Evolutionary conservation across 345 rosid species (phyloP).

Genomic region (Combretum micranthum): DNA sequence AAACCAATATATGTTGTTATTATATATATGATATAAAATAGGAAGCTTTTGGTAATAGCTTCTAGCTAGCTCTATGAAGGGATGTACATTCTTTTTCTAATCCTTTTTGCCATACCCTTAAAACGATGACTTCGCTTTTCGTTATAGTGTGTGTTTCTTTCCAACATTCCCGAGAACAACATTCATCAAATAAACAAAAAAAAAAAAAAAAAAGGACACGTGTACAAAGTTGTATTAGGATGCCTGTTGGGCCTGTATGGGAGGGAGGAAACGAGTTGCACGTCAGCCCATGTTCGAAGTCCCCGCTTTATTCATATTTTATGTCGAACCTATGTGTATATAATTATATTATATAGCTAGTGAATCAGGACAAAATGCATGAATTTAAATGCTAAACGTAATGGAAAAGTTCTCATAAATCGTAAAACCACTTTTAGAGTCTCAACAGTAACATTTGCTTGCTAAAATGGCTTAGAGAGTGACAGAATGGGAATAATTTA

Average conservation of each 20-base stretch:
- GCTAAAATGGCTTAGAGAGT: too few species aligned
- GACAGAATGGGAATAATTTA: too few species aligned
- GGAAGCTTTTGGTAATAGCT: too few species aligned
- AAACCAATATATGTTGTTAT: background rate
- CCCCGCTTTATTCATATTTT: too few species aligned
- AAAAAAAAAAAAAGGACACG: background rate
- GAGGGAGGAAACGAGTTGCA: background rate
- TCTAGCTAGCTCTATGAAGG: conserved; percentile 21
- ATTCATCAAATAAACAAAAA: background rate
- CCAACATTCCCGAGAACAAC: conserved; percentile 12
- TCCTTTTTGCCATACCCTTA: conserved; percentile 21
- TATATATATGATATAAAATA: too few species aligned
- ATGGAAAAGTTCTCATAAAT: too few species aligned
- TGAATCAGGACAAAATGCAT: too few species aligned
- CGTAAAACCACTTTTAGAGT: too few species aligned
- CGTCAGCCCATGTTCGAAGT: background rate
- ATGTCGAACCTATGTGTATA: too few species aligned
- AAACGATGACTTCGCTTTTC: conserved; percentile 13
- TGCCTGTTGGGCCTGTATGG: conserved; percentile 8
- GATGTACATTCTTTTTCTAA: conserved; percentile 13
- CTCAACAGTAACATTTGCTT: too few species aligned
- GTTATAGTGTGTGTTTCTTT: conserved; percentile 3
- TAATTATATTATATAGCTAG: too few species aligned
- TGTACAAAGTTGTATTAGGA: conserved; percentile 12
- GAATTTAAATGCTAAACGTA: too few species aligned